phyloP scores from a whole-genome alignment of 805 yeast species.

The Candida glaebosa region DNA sequence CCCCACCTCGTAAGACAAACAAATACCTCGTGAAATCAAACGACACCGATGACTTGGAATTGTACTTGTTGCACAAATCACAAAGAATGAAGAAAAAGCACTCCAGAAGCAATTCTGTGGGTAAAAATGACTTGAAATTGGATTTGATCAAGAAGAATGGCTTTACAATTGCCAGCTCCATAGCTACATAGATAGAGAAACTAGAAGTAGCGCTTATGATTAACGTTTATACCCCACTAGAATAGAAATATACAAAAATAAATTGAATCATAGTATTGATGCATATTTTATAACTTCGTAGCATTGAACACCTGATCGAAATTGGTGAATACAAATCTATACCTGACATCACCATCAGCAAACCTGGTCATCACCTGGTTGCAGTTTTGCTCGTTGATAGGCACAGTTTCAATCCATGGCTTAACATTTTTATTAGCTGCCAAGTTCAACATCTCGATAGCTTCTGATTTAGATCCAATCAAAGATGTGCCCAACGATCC shows the following conservation, averaged over 20 bases:
- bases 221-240: not conserved
- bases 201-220: not conserved
- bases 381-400: constrained; percentile 29
- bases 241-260: not conserved
- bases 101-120: constrained; percentile 36
- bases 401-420: constrained; percentile 35
- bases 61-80: not conserved
- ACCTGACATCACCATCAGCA: constrained; percentile 31
- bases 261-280: too few relatives aligned
- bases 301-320: constrained; percentile 43
- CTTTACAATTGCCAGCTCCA: constrained; percentile 16
- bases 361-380: constrained; percentile 30
- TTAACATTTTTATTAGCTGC: too few relatives aligned
- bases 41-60: constrained; percentile 12
- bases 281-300: not conserved
- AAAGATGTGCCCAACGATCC: constrained; percentile 25
- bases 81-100: constrained; percentile 10
- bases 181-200: not conserved
- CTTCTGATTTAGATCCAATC: constrained; percentile 34
- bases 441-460: constrained; percentile 32
- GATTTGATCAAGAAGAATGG: constrained; percentile 30
- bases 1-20: constrained; percentile 28
- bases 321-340: constrained; percentile 57
- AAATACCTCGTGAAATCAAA: constrained; percentile 7
- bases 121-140: constrained; percentile 34